Evolutionary conservation across 2,329 filamentous ascomycete genomes (phyloP), one percentile per base, ranked within the genome.

Genomic region (Sporothrix mexicana): DNA sequence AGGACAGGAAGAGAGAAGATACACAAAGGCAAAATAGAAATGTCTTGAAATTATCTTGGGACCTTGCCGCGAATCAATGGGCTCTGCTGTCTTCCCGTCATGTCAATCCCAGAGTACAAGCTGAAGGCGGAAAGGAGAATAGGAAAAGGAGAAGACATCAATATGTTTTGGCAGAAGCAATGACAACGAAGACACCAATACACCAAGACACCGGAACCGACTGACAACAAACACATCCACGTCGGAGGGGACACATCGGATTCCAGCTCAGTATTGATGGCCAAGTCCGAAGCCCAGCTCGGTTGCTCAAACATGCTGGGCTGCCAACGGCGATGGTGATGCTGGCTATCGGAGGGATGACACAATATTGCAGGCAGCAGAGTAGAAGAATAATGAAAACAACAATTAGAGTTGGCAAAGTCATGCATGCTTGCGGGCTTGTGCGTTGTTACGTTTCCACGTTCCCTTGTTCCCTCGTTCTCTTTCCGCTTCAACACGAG

Each of bases 261-360:
- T 36, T 36, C 30, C 30, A 25, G 3, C 25, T 12, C 51, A 41
- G n/a, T 23, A 15, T 15, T 17, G 23, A 55, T 55, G 20, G 23
- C 51, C 51, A 55, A 23, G 20, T 53, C 51, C 30, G 4, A 36
- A 10, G 15, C 6, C 30, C 67, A 25, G 41, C 55, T 72, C 61
- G 70, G 70, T 49, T 72, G 61, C 61, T 72, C 70, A 72, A 72
- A 72, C 70, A 45, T n/a, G 20, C 15, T 20, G 23, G 6, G 15
- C 49, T 72, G 61, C 51, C 66, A 67, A 72, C 67, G 61, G 8
- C 30, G 25, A 45, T 55, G 30, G 9, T 13, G 49, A 57, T 43
- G 12, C 7, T 43, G 6, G 30, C 7, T 4, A 5, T 36, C 30
- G 30, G 30, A 36, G 30, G 3, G 15, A 67, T 53, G 1, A 45